Evolutionary conservation across 2,329 filamentous ascomycete species (phyloP).

Genomic region (Gyromitra esculenta): DNA sequence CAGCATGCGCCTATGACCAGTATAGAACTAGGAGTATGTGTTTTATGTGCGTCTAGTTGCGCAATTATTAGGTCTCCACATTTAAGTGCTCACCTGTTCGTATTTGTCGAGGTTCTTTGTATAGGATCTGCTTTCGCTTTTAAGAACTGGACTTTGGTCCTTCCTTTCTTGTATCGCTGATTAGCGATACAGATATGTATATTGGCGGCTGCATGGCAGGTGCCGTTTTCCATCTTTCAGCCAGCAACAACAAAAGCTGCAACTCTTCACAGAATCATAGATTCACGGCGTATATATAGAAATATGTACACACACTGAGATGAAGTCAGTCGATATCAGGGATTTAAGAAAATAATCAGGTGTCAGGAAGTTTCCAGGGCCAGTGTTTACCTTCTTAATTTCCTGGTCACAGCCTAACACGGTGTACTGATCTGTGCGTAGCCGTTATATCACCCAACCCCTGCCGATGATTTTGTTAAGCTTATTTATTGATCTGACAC

Average conservation of each 20-base stretch:
- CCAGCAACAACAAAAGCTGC: constrained; percentile 10
- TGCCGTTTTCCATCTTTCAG: constrained; percentile 8
- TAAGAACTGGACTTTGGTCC: background rate
- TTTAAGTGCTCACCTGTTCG: background rate
- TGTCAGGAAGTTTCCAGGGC: background rate
- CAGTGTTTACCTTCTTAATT: background rate
- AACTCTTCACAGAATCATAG: background rate
- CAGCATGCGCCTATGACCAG: background rate
- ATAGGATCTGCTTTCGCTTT: background rate
- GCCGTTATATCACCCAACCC: constrained; percentile 40
- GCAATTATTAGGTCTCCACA: background rate
- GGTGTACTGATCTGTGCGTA: constrained; percentile 19
- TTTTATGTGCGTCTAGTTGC: background rate
- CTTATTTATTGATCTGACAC: constrained; percentile 41
- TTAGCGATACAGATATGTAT: constrained; percentile 1
- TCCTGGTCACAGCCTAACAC: constrained; percentile 9
- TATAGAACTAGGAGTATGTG: background rate
- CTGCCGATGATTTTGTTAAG: constrained; percentile 36
- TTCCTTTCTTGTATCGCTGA: constrained; percentile 2
- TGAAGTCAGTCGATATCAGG: constrained; percentile 22
- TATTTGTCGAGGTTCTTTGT: constrained; percentile 8
- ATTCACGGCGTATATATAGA: constrained; percentile 1
- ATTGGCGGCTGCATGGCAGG: constrained; percentile 15
- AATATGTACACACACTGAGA: constrained; percentile 14
- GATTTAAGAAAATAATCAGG: background rate